Conservation (phyloP, 2,329 filamentous ascomycete genomes). For the Fusarium sterilihyphosum region DNA sequence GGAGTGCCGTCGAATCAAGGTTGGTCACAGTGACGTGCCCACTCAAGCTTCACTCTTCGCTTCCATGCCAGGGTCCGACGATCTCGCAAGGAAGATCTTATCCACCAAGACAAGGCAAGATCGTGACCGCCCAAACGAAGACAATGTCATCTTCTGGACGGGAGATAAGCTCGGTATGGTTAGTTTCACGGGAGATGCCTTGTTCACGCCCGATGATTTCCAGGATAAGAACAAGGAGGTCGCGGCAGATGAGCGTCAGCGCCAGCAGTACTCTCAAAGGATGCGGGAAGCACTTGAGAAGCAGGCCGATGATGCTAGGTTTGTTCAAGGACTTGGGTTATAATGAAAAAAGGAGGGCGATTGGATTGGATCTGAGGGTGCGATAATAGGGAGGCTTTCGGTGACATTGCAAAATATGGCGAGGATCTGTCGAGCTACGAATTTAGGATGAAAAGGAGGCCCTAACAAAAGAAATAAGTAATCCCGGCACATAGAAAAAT, state of each 20-base stretch:
- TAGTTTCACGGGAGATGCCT: conserved; percentile 64
- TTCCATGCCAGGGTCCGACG: conserved; percentile 66
- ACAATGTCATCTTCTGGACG: conserved; percentile 87
- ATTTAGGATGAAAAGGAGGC: conserved; percentile 9
- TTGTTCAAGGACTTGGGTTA: conserved; percentile 71
- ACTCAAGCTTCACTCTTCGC: conserved; percentile 61
- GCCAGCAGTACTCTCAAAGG: conserved; percentile 70
- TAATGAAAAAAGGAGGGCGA: not conserved
- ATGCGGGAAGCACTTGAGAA: conserved; percentile 80
- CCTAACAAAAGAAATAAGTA: conserved; percentile 7
- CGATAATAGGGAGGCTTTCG: conserved; percentile 5
- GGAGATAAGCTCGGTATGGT: conserved; percentile 84
- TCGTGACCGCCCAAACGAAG: conserved; percentile 57
- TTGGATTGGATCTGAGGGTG: not conserved
- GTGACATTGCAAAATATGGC: conserved; percentile 1
- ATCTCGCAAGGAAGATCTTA: conserved; percentile 83
- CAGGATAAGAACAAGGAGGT: conserved; percentile 59
- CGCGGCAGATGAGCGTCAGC: conserved; percentile 58
- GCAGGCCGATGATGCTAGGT: conserved; percentile 82
- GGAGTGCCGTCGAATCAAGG: conserved; percentile 63
- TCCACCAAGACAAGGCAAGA: conserved; percentile 61
- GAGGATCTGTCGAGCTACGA: conserved; percentile 1
- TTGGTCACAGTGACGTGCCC: conserved; percentile 63
- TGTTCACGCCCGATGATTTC: conserved; percentile 62
- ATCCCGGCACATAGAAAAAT: conserved; percentile 4